Evolutionary conservation across 1,284 basidiomycete genomes (phyloP).

Genomic region (Trichosporon inkin): DNA sequence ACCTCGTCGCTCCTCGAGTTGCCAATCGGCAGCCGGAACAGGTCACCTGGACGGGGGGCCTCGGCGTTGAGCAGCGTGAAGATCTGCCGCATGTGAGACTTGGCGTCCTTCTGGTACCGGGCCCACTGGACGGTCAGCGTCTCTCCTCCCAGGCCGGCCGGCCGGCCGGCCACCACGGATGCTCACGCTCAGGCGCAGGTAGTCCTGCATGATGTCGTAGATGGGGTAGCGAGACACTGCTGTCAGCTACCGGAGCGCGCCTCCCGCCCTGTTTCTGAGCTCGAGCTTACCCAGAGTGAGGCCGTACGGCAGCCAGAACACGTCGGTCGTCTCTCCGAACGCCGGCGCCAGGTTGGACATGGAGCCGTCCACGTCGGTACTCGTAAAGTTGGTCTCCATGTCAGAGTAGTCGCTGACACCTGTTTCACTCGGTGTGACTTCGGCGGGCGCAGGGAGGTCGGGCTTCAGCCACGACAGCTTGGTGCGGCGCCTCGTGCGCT

Average conservation of each 20-base stretch:
- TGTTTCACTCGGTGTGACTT: constrained; percentile 63
- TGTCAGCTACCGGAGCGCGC: constrained; percentile 11
- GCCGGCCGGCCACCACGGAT: no score
- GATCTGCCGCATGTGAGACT: constrained; percentile 47
- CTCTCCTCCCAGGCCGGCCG: no score
- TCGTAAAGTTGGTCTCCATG: constrained; percentile 28
- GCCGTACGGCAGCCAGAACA: constrained; percentile 89
- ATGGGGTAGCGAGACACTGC: constrained; percentile 83
- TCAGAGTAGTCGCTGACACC: constrained; percentile 65
- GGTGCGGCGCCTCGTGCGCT: constrained; percentile 11
- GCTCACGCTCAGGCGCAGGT: constrained; percentile 63
- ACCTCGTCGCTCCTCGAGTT: constrained; percentile 32
- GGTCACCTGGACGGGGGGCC: constrained; percentile 76
- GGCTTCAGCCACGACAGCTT: constrained; percentile 17
- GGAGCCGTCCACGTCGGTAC: constrained; percentile 18
- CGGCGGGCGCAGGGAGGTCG: background rate
- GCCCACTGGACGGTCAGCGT: constrained; percentile 68
- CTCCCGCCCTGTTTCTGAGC: no score
- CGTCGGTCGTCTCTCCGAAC: constrained; percentile 60
- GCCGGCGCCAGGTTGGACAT: constrained; percentile 24
- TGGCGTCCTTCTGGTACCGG: constrained; percentile 78
- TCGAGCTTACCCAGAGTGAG: constrained; percentile 57
- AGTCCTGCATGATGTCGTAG: constrained; percentile 89
- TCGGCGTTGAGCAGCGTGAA: constrained; percentile 56
- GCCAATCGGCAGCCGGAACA: constrained; percentile 34